phyloP scores from a whole-genome alignment of 2,329 filamentous ascomycete species.

The Xylaria multiplex region DNA sequence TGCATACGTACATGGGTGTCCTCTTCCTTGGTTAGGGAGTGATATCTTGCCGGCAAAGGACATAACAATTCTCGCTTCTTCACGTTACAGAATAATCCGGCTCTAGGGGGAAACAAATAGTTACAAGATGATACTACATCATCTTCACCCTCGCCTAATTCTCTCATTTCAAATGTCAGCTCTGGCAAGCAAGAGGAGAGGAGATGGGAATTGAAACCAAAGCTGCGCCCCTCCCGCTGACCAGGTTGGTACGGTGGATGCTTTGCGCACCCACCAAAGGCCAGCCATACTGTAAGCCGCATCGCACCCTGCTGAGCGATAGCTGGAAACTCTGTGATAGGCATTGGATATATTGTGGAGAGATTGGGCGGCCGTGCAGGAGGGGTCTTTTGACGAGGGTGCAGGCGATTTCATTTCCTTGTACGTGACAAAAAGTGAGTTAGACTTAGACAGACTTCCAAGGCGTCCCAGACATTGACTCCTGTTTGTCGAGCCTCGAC shows the following conservation, averaged over 20 bases:
- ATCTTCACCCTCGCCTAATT: conserved; percentile 16
- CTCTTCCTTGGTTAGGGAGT: no score
- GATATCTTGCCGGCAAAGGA: conserved; percentile 1
- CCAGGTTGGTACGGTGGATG: conserved; percentile 17
- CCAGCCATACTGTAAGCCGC: not conserved
- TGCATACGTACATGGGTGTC: no score
- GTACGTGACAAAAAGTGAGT: conserved; percentile 16
- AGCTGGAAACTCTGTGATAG: conserved; percentile 9
- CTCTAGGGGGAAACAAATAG: conserved; percentile 7
- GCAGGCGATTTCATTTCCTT: conserved; percentile 4
- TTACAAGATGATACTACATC: conserved; percentile 17
- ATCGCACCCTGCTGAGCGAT: conserved; percentile 7
- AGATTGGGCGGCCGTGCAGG: conserved; percentile 30
- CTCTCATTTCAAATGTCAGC: conserved; percentile 20
- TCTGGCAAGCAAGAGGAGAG: conserved; percentile 4
- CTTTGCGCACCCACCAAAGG: conserved; percentile 17
- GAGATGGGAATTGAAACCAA: conserved; percentile 21
- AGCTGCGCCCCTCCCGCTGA: conserved; percentile 21
- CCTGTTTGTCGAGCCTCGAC: conserved; percentile 10
- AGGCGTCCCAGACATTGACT: not conserved
- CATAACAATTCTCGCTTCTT: not conserved
- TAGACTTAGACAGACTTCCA: not conserved
- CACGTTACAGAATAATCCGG: not conserved
- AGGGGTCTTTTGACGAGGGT: conserved; percentile 2
- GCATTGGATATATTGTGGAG: conserved; percentile 14